phyloP scores from a whole-genome alignment of 805 yeast species.

The Lachancea fermentati region DNA sequence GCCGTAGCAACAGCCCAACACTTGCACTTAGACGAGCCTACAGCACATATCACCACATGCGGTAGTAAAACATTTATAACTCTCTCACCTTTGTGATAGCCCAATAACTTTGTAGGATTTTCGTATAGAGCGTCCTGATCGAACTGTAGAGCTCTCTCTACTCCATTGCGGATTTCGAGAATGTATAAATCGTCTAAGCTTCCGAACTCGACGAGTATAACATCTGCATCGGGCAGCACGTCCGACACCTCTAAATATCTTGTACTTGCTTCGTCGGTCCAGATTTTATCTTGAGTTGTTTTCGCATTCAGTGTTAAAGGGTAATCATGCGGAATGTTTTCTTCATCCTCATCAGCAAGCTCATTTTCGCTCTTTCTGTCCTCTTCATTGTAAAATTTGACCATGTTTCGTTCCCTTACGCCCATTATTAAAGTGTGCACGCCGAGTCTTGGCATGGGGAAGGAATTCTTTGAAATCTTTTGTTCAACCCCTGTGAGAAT shows the following conservation, averaged over 20 bases:
- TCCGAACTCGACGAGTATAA: constrained; percentile 29
- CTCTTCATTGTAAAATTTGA: constrained; percentile 19
- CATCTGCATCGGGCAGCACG: constrained; percentile 27
- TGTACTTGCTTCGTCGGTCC: constrained; percentile 28
- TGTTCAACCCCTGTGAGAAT: constrained; percentile 3
- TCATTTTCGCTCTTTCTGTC: constrained; percentile 15
- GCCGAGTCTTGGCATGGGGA: constrained; percentile 56
- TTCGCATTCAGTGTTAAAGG: constrained; percentile 30
- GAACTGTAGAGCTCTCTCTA: constrained; percentile 32
- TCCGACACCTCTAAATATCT: constrained; percentile 27
- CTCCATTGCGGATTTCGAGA: constrained; percentile 33
- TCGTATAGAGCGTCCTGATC: constrained; percentile 31
- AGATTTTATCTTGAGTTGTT: constrained; percentile 22
- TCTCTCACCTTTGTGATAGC: constrained; percentile 32
- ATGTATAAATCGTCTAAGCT: constrained; percentile 26
- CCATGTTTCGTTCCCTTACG: constrained; percentile 35
- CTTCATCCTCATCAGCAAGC: constrained; percentile 9
- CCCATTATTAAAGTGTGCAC: constrained; percentile 62
- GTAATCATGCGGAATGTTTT: constrained; percentile 22
- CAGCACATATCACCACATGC: constrained; percentile 33
- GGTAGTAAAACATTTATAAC: constrained; percentile 40
- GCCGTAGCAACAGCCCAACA: constrained; percentile 42
- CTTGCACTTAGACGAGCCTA: constrained; percentile 44
- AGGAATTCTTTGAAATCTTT: constrained; percentile 41
- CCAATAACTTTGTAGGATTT: constrained; percentile 36